These are phyloP conservation scores for Malus hybrid DNA, from an alignment of 331 rosid genomes.

Conservation along the genomic window DNA sequence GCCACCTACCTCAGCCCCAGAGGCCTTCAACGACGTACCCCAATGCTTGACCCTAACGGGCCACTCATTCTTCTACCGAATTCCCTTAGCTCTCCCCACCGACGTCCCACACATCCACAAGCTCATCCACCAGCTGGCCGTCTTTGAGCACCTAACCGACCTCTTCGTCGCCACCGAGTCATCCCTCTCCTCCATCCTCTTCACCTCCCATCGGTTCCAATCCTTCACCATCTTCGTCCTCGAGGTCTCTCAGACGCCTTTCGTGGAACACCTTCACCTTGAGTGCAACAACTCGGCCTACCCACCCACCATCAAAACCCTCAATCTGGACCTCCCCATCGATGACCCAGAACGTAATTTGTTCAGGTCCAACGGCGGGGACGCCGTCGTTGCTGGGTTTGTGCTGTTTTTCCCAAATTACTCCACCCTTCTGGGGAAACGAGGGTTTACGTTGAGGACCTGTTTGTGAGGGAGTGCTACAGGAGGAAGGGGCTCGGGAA, in stretches of 20 bases:
- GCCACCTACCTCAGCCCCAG: slow-evolving; percentile 38
- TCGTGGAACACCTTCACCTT: slow-evolving; percentile 10
- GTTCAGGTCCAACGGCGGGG: slow-evolving; percentile 19
- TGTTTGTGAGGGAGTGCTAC: slow-evolving; percentile 70
- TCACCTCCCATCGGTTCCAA: slow-evolving; percentile 50
- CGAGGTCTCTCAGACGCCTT: slow-evolving; percentile 56
- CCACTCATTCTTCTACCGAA: slow-evolving; percentile 53
- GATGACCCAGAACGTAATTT: slow-evolving; percentile 44
- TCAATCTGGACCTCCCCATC: slow-evolving; percentile 44
- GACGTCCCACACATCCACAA: slow-evolving; percentile 82
- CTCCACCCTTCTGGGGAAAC: slow-evolving; percentile 49
- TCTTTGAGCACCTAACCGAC: slow-evolving; percentile 57
- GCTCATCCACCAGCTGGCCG: slow-evolving; percentile 64
- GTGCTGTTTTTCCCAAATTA: slow-evolving; percentile 65
- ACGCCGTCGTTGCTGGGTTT: slow-evolving; percentile 50
- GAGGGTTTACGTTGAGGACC: slow-evolving; percentile 67
- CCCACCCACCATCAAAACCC: slow-evolving; percentile 15
- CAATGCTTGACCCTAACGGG: slow-evolving; percentile 25
- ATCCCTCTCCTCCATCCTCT: slow-evolving; percentile 46
- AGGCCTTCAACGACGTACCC: slow-evolving; percentile 19
- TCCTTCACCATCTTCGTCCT: slow-evolving; percentile 73
- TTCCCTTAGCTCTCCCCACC: slow-evolving; percentile 49
- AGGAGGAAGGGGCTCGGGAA: slow-evolving; percentile 69
- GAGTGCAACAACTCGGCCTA: slow-evolving; percentile 15
- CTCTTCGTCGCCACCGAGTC: slow-evolving; percentile 67